Evolutionary conservation across 495 filamentous ascomycete species (phyloP).

Genomic region (Aspergillus steynii): DNA sequence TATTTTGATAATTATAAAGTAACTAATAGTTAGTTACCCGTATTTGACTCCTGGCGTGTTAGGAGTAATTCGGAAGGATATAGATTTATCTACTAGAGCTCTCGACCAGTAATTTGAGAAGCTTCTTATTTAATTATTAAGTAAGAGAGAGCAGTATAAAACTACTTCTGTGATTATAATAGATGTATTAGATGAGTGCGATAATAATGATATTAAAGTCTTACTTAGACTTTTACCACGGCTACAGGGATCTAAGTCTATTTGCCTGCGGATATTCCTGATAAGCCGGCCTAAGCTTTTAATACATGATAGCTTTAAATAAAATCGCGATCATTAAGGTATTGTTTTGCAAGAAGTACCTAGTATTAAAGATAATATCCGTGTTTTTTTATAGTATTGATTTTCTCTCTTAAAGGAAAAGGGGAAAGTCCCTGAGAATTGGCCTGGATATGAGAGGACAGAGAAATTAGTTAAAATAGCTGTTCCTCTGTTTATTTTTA

Average conservation of each 20-base stretch:
- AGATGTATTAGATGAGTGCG: conserved; percentile 58
- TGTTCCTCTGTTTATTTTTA: conserved; percentile 34
- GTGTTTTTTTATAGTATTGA: conserved; percentile 24
- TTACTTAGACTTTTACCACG: conserved; percentile 39
- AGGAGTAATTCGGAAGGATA: conserved; percentile 37
- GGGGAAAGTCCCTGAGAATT: conserved; percentile 22
- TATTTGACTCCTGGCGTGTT: conserved; percentile 28
- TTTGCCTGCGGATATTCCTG: conserved; percentile 33
- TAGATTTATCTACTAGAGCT: conserved; percentile 35
- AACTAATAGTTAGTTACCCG: conserved; percentile 37
- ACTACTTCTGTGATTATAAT: conserved; percentile 42
- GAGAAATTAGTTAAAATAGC: conserved; percentile 22
- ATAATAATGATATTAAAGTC: conserved; percentile 36
- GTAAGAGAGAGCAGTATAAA: conserved; percentile 3
- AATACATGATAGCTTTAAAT: conserved; percentile 35
- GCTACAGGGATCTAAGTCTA: conserved; percentile 13
- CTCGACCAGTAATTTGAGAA: conserved; percentile 48
- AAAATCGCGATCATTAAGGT: conserved; percentile 22
- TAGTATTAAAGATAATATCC: conserved; percentile 31
- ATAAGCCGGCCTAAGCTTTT: conserved; percentile 49
- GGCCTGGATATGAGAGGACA: conserved; percentile 35
- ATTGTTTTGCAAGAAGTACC: conserved; percentile 29
- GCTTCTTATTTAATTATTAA: conserved; percentile 47
- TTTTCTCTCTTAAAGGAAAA: conserved; percentile 24
- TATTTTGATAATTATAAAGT: conserved; percentile 45